Evolutionary conservation across 345 rosid genomes (phyloP).

Genomic region (Eutrema heterophyllum): DNA sequence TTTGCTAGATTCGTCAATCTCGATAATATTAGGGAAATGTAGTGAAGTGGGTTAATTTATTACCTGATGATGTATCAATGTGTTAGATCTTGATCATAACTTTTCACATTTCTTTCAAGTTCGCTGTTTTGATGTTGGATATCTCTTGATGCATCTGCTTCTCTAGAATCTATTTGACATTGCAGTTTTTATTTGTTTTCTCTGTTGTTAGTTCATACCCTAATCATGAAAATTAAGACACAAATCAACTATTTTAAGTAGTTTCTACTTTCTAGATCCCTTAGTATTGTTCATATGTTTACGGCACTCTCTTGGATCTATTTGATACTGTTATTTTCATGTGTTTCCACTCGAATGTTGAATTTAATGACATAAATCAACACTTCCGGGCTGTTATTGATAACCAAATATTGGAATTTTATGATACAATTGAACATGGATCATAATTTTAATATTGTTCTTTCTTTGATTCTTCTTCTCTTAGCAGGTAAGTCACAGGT

Average conservation of each 20-base stretch:
- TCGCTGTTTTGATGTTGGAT: not conserved
- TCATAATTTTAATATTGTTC: not conserved
- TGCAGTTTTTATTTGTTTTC: not conserved
- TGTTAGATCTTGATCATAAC: not conserved
- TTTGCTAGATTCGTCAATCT: not conserved
- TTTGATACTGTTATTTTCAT: not conserved
- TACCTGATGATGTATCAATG: not conserved
- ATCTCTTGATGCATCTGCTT: not conserved
- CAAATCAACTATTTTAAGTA: not conserved
- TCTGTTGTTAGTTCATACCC: not conserved
- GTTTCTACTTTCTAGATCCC: not conserved
- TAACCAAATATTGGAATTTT: not conserved
- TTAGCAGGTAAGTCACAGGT: conserved; percentile 16
- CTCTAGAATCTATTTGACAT: not conserved
- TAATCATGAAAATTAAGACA: not conserved
- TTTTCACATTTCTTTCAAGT: not conserved
- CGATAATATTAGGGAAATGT: not conserved
- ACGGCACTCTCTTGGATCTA: not conserved
- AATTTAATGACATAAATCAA: not conserved
- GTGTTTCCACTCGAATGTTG: not conserved
- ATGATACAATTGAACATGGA: not conserved
- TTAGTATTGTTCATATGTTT: not conserved
- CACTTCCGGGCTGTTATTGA: not conserved
- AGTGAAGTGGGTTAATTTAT: not conserved
- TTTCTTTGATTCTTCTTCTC: not conserved